Evolutionary conservation across 2,329 filamentous ascomycete genomes (phyloP).

Genomic region (Alternaria sp.): DNA sequence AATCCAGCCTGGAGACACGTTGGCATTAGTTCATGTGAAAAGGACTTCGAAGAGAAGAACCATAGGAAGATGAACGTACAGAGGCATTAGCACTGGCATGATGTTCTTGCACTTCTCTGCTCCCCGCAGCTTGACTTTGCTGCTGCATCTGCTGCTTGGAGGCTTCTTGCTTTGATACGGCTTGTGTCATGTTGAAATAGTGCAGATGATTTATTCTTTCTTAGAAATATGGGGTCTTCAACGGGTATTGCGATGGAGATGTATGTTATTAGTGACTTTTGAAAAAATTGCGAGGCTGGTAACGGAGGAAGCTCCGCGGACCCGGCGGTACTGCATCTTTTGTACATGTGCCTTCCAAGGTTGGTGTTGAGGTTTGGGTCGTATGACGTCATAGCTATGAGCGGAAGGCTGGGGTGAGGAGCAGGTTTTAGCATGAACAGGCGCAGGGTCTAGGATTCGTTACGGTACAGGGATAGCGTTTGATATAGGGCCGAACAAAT

Average conservation of each 20-base stretch:
- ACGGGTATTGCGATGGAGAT: not conserved
- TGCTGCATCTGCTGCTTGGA: slow-evolving; percentile 32
- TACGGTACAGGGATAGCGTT: not conserved
- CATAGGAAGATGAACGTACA: slow-evolving; percentile 21
- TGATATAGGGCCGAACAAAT: not conserved
- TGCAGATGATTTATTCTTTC: not conserved
- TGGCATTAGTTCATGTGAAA: not conserved
- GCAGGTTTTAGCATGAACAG: slow-evolving; percentile 19
- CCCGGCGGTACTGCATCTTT: not conserved
- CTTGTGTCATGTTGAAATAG: slow-evolving; percentile 28
- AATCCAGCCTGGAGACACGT: slow-evolving; percentile 28
- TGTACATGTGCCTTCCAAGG: slow-evolving; percentile 4
- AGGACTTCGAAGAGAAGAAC: not conserved
- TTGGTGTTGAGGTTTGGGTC: slow-evolving; percentile 13
- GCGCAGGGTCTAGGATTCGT: slow-evolving; percentile 5
- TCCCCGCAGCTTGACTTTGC: slow-evolving; percentile 29
- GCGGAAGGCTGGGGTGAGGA: slow-evolving; percentile 1
- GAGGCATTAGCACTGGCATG: slow-evolving; percentile 43
- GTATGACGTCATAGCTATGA: slow-evolving; percentile 31
- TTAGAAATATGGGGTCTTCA: not conserved
- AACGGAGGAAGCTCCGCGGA: not conserved
- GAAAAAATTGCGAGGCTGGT: not conserved
- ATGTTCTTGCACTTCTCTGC: slow-evolving; percentile 41
- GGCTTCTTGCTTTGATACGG: slow-evolving; percentile 28
- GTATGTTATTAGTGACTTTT: not conserved